phyloP scores from a whole-genome alignment of 1,284 basidiomycete genomes.

The Puccinia triticina region DNA sequence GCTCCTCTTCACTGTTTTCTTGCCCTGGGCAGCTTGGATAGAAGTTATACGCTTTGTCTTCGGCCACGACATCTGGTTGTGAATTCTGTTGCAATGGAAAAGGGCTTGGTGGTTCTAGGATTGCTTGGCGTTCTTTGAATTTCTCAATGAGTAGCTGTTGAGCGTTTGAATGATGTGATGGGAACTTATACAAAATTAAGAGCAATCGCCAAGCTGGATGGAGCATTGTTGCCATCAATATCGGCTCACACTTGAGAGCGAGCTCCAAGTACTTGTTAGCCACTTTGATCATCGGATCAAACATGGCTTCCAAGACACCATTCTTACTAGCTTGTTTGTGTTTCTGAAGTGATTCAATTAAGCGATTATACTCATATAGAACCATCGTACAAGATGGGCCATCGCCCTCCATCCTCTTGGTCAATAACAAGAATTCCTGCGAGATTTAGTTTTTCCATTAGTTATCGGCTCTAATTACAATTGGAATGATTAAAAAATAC shows the following conservation, averaged over 20 bases:
- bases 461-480: too few relatives aligned
- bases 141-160: background rate
- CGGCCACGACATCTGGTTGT: background rate
- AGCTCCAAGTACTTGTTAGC: background rate
- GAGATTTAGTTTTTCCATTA: too few relatives aligned
- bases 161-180: background rate
- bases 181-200: background rate
- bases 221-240: background rate
- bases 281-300: slow-evolving; percentile 3
- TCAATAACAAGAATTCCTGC: slow-evolving; percentile 9
- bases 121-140: too few relatives aligned
- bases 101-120: background rate
- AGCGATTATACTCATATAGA: background rate
- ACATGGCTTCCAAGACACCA: too few relatives aligned
- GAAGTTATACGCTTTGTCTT: background rate
- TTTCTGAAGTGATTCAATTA: background rate
- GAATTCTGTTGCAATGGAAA: background rate
- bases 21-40: background rate
- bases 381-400: slow-evolving; percentile 4
- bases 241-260: slow-evolving; percentile 2
- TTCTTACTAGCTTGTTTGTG: background rate
- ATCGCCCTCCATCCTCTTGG: too few relatives aligned
- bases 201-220: background rate
- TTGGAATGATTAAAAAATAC: background rate
- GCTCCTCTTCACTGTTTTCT: background rate